Percentiles rank a stretch among this genome's conserved stretches.
Evolutionary conservation across 345 rosid species (phyloP).

Genomic region (Geranium brycei): DNA sequence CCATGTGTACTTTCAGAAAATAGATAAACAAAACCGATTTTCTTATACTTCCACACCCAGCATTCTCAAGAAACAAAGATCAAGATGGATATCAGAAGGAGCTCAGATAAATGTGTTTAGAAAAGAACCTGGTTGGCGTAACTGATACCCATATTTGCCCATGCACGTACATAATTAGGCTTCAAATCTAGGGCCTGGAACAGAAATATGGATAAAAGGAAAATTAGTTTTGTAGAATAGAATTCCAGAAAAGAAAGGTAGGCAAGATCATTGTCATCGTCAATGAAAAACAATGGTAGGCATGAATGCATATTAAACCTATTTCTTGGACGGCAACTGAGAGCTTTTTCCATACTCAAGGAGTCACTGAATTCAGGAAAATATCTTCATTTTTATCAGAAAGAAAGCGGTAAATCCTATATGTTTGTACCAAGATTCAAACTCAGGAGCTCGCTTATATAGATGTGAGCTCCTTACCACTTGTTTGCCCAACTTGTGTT

Average conservation of each 20-base stretch:
- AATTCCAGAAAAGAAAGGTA: background rate
- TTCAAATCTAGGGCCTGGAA: constrained; percentile 92
- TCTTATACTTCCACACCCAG: background rate
- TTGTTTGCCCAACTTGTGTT: background rate
- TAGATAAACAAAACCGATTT: background rate
- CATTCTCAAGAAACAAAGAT: background rate
- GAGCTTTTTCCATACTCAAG: background rate
- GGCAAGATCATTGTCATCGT: background rate
- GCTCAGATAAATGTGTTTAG: constrained; percentile 1
- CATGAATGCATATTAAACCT: background rate
- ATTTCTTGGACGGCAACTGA: background rate
- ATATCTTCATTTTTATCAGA: too few relatives aligned
- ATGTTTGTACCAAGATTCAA: too few relatives aligned
- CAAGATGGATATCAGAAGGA: background rate
- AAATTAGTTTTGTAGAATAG: background rate
- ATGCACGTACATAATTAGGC: constrained; percentile 99
- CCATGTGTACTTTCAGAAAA: background rate
- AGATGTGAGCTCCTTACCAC: background rate
- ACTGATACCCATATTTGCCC: constrained; percentile 99
- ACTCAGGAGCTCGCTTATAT: too few relatives aligned
- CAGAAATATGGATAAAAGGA: background rate
- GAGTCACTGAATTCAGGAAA: too few relatives aligned
- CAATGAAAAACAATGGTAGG: background rate
- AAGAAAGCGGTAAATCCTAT: too few relatives aligned
- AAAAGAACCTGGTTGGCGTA: constrained; percentile 86